Evolutionary conservation across 441 rosid species (phyloP).

Genomic region (Sinapis alba): DNA sequence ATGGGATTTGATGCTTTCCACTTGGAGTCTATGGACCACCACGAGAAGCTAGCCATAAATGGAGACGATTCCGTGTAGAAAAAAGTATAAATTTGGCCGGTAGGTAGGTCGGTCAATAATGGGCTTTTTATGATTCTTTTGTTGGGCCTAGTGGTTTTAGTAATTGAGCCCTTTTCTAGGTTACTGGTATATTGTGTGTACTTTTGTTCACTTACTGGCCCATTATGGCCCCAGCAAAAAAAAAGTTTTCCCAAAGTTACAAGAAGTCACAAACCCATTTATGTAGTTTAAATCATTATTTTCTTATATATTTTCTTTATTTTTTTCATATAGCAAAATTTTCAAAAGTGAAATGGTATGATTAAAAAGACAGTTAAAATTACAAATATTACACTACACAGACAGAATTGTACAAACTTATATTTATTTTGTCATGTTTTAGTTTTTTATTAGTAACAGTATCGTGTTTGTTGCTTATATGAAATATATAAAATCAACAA

Average conservation of each 20-base stretch:
- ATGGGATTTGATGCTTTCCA: conserved; percentile 27
- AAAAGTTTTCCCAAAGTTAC: not conserved
- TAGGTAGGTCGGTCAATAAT: conserved; percentile 25
- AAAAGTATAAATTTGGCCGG: conserved; percentile 14
- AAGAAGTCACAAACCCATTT: not conserved
- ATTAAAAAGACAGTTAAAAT: no score
- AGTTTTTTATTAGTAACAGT: no score
- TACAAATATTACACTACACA: no score
- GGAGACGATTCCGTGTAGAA: not conserved
- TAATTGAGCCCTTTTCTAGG: not conserved
- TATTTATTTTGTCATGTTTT: no score
- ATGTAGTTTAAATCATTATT: not conserved
- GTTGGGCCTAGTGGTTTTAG: not conserved
- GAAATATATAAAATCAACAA: no score
- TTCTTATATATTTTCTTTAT: no score
- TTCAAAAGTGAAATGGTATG: no score
- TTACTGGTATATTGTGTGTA: not conserved
- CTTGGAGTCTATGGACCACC: conserved; percentile 28
- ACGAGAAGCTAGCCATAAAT: conserved; percentile 19
- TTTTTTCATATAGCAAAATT: no score
- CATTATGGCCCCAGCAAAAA: not conserved
- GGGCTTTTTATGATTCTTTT: not conserved
- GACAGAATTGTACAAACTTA: no score
- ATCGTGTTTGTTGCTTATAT: not conserved
- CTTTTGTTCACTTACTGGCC: not conserved